Percentiles rank a stretch among this genome's conserved stretches.
Evolutionary conservation across 2,329 filamentous ascomycete species (phyloP).

Genomic region (Westerdykella ornata): DNA sequence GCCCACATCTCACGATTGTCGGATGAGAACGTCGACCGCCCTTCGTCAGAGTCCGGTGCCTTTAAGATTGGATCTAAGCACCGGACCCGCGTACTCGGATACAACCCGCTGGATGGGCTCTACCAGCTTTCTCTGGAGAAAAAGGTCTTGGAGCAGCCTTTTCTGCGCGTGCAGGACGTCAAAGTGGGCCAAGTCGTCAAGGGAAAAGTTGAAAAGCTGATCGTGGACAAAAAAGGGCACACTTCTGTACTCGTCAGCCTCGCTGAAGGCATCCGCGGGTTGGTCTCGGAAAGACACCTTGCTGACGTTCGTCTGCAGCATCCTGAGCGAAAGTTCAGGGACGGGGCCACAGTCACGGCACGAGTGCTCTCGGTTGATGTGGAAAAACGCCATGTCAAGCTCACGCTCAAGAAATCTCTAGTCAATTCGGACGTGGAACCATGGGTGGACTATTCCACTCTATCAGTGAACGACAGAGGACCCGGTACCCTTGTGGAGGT

Average conservation of each 20-base stretch:
- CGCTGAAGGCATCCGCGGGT: slow-evolving; percentile 79
- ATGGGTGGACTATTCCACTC: slow-evolving; percentile 69
- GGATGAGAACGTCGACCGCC: slow-evolving; percentile 78
- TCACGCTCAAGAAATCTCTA: slow-evolving; percentile 91
- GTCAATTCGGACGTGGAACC: slow-evolving; percentile 81
- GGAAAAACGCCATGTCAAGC: slow-evolving; percentile 67
- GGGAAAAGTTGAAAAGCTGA: slow-evolving; percentile 75
- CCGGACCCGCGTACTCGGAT: slow-evolving; percentile 74
- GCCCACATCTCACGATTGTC: slow-evolving; percentile 91
- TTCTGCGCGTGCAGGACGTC: slow-evolving; percentile 86
- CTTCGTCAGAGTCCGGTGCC: slow-evolving; percentile 69
- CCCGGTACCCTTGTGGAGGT: slow-evolving; percentile 85
- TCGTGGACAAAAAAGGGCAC: slow-evolving; percentile 71
- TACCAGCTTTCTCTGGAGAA: slow-evolving; percentile 81
- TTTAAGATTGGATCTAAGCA: slow-evolving; percentile 75
- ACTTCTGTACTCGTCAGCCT: slow-evolving; percentile 76
- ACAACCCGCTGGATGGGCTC: slow-evolving; percentile 78
- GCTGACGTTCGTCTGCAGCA: slow-evolving; percentile 82
- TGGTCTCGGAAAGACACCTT: slow-evolving; percentile 81
- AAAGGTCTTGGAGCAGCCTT: slow-evolving; percentile 76
- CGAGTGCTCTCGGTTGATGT: slow-evolving; percentile 75
- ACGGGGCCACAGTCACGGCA: slow-evolving; percentile 76
- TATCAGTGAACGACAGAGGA: slow-evolving; percentile 67
- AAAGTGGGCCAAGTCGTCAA: slow-evolving; percentile 73
- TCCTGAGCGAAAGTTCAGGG: slow-evolving; percentile 92